Evolutionary conservation across 1,139 yeast species (phyloP).

Genomic region (Saccharomyces pastorianus): DNA sequence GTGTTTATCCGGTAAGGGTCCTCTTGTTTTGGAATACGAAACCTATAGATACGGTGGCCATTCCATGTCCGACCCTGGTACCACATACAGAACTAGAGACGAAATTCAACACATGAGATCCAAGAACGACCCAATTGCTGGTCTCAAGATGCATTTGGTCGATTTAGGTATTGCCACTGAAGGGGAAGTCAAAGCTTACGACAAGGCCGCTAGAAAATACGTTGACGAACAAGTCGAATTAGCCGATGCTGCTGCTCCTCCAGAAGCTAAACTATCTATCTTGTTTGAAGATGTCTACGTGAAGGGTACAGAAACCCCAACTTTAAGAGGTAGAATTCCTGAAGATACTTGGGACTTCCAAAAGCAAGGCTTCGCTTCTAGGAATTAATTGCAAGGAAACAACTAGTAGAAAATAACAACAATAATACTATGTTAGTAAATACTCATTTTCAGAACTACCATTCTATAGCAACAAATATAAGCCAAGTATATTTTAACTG

Average conservation of each 20-base stretch:
- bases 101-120: constrained; percentile 99
- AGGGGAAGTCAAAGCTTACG: constrained; percentile 87
- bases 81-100: constrained; percentile 98
- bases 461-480: neutral
- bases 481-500: neutral
- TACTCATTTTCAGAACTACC: neutral
- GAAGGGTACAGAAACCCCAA: constrained; percentile 87
- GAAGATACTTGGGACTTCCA: constrained; percentile 85
- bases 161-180: constrained; percentile 83
- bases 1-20: constrained; percentile 90
- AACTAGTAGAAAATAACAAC: neutral
- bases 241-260: constrained; percentile 91
- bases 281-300: constrained; percentile 95
- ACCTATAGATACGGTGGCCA: constrained; percentile 99
- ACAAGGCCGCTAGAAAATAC: constrained; percentile 90
- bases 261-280: constrained; percentile 90
- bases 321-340: constrained; percentile 92
- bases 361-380: constrained; percentile 54
- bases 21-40: constrained; percentile 90
- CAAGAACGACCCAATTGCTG: constrained; percentile 94
- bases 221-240: constrained; percentile 91
- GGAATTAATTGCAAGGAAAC: constrained; percentile 7
- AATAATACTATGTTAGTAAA: neutral
- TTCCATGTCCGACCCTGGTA: constrained; percentile 99
- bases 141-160: constrained; percentile 77